These are phyloP conservation scores for Mariannaea elegans DNA, from an alignment of 2,329 filamentous ascomycete species.

Conservation along the genomic window DNA sequence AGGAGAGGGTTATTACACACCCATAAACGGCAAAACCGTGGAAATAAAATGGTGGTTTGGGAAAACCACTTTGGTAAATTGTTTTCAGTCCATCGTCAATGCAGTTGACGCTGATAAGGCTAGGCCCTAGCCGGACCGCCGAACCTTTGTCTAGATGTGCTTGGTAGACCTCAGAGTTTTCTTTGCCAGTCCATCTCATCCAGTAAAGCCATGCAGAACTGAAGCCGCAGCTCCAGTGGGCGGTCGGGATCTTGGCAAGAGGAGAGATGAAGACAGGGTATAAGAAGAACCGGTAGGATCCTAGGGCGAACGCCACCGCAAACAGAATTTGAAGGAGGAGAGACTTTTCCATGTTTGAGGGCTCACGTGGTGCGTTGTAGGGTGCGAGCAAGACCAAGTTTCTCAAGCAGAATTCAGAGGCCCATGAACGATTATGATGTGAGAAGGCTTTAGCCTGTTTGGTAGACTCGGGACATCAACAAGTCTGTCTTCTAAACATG, in stretches of 20 bases:
- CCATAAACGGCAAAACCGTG: constrained; percentile 17
- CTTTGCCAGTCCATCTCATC: constrained; percentile 1
- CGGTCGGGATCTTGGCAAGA: constrained; percentile 21
- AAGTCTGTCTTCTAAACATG: no score
- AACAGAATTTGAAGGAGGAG: no score
- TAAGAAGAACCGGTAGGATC: constrained; percentile 5
- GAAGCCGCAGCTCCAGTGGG: constrained; percentile 25
- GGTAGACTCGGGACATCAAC: no score
- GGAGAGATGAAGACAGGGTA: constrained; percentile 19
- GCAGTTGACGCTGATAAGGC: constrained; percentile 10
- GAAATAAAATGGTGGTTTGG: constrained; percentile 16
- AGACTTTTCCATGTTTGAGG: no score
- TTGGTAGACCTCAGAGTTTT: constrained; percentile 15
- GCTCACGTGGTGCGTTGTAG: no score
- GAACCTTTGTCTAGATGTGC: constrained; percentile 8
- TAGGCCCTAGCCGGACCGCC: constrained; percentile 7
- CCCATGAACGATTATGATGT: no score
- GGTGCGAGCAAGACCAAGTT: no score
- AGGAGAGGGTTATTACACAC: not conserved
- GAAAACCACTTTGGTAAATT: constrained; percentile 16
- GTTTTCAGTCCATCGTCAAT: constrained; percentile 6
- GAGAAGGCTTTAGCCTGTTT: no score
- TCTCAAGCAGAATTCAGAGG: no score
- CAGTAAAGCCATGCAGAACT: constrained; percentile 20
- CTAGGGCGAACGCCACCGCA: no score